Conservation (phyloP, 164 flowering plant genomes). For the Umbellularia californica region DNA sequence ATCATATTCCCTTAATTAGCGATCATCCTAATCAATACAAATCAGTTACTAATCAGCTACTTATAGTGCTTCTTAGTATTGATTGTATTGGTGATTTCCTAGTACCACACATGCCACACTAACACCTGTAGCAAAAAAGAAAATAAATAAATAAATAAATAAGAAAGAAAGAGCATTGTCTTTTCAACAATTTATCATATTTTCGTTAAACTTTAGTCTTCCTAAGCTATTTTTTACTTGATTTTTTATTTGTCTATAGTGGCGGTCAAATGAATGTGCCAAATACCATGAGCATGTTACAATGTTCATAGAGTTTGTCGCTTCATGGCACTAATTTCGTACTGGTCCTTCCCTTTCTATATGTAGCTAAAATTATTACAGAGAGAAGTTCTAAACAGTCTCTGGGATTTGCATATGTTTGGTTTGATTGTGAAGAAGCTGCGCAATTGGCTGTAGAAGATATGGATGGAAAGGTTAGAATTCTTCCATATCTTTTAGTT, state of each 20-base stretch:
- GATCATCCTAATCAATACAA: not conserved
- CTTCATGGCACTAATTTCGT: not conserved
- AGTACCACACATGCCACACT: no score
- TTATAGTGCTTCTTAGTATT: no score
- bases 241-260: not conserved
- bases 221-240: not conserved
- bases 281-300: not conserved
- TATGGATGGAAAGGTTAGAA: constrained; percentile 40
- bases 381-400: constrained; percentile 23
- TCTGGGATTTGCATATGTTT: constrained; percentile 38
- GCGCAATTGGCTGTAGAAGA: constrained; percentile 29
- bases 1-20: not conserved
- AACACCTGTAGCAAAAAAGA: no score
- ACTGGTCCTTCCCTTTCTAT: not conserved
- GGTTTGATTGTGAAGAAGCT: constrained; percentile 29
- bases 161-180: no score
- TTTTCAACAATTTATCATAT: no score
- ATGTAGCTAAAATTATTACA: constrained; percentile 29
- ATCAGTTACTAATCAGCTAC: no score
- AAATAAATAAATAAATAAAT: no score
- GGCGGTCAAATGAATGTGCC: not conserved
- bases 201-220: not conserved
- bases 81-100: no score
- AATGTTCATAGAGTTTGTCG: not conserved
- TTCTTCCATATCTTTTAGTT: not conserved